Evolutionary conservation across 108 stramenopile species (phyloP).

Genomic region (Conticribra guillardii): DNA sequence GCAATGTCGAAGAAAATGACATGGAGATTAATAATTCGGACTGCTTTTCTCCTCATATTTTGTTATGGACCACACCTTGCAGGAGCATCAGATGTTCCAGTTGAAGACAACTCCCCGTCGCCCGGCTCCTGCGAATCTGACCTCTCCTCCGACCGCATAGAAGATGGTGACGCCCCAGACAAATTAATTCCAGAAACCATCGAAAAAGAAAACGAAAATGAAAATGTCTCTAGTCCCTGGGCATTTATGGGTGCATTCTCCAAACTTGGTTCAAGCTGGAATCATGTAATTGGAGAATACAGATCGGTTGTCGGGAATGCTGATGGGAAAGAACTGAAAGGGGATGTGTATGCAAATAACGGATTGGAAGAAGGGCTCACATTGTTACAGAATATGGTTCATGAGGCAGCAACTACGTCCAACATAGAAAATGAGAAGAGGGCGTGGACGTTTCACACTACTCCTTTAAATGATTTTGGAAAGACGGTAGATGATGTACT

Average conservation of each 20-base stretch:
- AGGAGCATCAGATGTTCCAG: neutral
- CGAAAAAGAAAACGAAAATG: constrained; percentile 5
- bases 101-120: neutral
- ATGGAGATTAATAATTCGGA: too few species aligned
- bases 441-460: constrained; percentile 36
- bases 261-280: constrained; percentile 47
- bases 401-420: constrained; percentile 27
- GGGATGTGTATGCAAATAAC: constrained; percentile 28
- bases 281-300: constrained; percentile 48
- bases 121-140: neutral
- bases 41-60: too few species aligned
- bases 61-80: neutral
- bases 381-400: constrained; percentile 33
- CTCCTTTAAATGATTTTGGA: constrained; percentile 46
- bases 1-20: too few species aligned
- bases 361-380: constrained; percentile 32
- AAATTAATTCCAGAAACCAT: neutral
- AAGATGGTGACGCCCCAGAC: neutral
- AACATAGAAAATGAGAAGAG: constrained; percentile 20
- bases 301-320: constrained; percentile 42
- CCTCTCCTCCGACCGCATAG: neutral
- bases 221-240: constrained; percentile 27
- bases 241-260: constrained; percentile 52
- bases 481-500: constrained; percentile 51
- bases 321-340: constrained; percentile 45